Evolutionary conservation across 352 stramenopile genomes (phyloP), one percentile per base, ranked within the genome.

Genomic region (Elongisporangium undulatum): DNA sequence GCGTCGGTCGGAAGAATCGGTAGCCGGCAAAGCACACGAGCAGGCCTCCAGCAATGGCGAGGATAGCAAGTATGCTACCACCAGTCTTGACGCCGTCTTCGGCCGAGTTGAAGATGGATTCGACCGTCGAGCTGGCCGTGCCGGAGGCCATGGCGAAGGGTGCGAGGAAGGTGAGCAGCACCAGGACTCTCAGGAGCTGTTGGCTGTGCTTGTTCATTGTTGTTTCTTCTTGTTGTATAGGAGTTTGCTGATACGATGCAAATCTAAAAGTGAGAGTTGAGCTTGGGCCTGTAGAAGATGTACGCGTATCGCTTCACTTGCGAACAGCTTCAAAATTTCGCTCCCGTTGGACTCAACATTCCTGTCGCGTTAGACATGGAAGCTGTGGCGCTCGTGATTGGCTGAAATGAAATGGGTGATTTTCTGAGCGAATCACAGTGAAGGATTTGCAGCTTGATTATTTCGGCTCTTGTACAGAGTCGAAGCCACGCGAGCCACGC

Each of bases 21-120:
- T 73, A 71, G 13, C 70, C 68, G 38, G 60, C 34, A 51, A 74
- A 68, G 4, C 63, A 54, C 12, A 71, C 21, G 17, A 77, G 59
- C 15, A 64, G 52, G 10, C 58, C 60, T 26, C 74, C 74, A 15
- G 71, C 56, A 2, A 77, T 56, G 2, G 69, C 56, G 12, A 82
- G 54, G 23, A 77, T 59, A 19, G 67, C 59, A 34, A 77, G 48
- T 17, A 81, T 71, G 38, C 49, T 63, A 0, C 55, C 61, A 4
- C 61, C 67, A 20, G 76, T 49, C 13, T 63, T 60, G 23, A 64
- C 55, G n/a, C 57, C 62, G 20, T 53, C 49, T 26, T 65, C 49
- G 16, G 64, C 62, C 16, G 68, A 67, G 16, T 68, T 63, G 54
- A 73, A 76, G 49, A 73, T 71, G 6, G 68, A 76, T 12, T 73